A percentile compares a stretch with the other conserved stretches of the same genome.
Evolutionary conservation across 2,329 filamentous ascomycete species (phyloP).

Genomic region (Ceratocystiopsis sp.): DNA sequence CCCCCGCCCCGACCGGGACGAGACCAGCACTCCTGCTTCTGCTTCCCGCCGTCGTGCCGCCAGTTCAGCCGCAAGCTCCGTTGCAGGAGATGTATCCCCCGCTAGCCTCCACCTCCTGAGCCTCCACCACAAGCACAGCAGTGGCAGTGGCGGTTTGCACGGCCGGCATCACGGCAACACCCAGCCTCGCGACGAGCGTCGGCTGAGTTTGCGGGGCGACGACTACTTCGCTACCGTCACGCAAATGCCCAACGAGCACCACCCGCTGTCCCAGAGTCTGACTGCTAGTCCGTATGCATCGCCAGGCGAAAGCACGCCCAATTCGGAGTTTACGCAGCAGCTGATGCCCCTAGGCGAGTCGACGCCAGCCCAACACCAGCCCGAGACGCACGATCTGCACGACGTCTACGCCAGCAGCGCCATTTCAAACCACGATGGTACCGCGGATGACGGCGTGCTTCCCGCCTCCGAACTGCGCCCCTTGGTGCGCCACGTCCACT

Average conservation of each 20-base stretch:
- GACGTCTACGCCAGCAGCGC: constrained; percentile 10
- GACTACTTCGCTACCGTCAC: constrained; percentile 33
- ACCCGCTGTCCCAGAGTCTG: constrained; percentile 60
- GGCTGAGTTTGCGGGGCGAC: constrained; percentile 36
- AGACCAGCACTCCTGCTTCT: constrained; percentile 20
- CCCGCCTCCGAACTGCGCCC: not conserved
- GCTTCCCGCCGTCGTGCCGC: constrained; percentile 37
- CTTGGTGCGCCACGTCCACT: constrained; percentile 23
- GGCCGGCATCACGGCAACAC: constrained; percentile 18
- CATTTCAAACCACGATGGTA: constrained; percentile 12
- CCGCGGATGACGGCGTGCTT: constrained; percentile 1
- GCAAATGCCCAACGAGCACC: constrained; percentile 42
- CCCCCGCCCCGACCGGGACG: constrained; percentile 38
- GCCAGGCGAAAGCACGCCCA: constrained; percentile 13
- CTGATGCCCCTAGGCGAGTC: constrained; percentile 8
- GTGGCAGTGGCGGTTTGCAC: no score
- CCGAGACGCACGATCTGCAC: constrained; percentile 7
- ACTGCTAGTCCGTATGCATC: constrained; percentile 47
- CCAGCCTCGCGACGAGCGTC: constrained; percentile 28
- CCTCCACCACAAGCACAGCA: not conserved
- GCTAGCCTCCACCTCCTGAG: not conserved
- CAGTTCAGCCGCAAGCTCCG: constrained; percentile 49
- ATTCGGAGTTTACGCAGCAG: constrained; percentile 10
- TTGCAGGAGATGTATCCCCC: constrained; percentile 13
- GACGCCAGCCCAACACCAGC: constrained; percentile 2